Percentiles rank a stretch among this genome's conserved stretches.
These are phyloP conservation scores for Calycina marina DNA, from an alignment of 2,329 filamentous ascomycete genomes.

Conservation along the genomic window DNA sequence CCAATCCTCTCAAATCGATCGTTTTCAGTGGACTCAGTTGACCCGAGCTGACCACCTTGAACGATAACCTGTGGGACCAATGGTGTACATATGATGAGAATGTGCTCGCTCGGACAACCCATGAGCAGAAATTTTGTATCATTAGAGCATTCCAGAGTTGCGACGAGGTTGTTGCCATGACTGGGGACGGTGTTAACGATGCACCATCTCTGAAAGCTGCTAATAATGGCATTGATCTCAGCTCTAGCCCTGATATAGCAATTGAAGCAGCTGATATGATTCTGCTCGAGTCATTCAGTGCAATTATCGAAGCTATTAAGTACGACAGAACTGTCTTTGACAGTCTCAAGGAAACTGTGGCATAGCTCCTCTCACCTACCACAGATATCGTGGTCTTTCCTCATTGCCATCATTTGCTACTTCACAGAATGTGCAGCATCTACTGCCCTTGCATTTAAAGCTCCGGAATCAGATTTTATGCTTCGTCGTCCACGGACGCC, in stretches of 20 bases:
- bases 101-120: slow-evolving; percentile 62
- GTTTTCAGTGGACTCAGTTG: slow-evolving; percentile 41
- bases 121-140: slow-evolving; percentile 66
- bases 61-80: slow-evolving; percentile 53
- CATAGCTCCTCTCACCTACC: slow-evolving; percentile 42
- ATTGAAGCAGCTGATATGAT: slow-evolving; percentile 44
- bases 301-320: slow-evolving; percentile 35
- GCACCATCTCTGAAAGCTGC: slow-evolving; percentile 36
- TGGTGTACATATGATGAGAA: slow-evolving; percentile 54
- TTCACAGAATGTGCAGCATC: slow-evolving; percentile 67
- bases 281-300: slow-evolving; percentile 37
- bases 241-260: slow-evolving; percentile 47
- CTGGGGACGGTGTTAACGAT: slow-evolving; percentile 42
- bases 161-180: slow-evolving; percentile 44
- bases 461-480: slow-evolving; percentile 62
- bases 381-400: slow-evolving; percentile 42
- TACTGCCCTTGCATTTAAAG: slow-evolving; percentile 61
- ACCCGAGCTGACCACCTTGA: slow-evolving; percentile 48
- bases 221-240: slow-evolving; percentile 48
- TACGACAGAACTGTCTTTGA: slow-evolving; percentile 38
- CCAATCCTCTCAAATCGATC: slow-evolving; percentile 29
- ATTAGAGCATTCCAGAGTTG: slow-evolving; percentile 58
- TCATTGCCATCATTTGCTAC: slow-evolving; percentile 37
- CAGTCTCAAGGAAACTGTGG: slow-evolving; percentile 41
- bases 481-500: slow-evolving; percentile 52